Evolutionary conservation across 2,329 filamentous ascomycete species (phyloP).

Genomic region (Fusarium abutilonis): DNA sequence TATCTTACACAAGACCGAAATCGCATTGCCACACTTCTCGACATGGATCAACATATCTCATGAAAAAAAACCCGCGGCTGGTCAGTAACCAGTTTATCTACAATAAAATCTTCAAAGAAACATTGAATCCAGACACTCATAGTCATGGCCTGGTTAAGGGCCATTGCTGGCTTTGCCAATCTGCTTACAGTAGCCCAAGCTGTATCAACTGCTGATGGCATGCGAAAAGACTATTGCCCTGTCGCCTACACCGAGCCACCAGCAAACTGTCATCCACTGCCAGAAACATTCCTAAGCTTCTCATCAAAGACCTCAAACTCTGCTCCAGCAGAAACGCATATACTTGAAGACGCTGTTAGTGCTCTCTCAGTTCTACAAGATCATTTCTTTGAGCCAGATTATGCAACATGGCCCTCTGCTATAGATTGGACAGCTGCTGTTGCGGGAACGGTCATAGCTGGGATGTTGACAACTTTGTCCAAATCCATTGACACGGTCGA

Average conservation of each 20-base stretch:
- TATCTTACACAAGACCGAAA: slow-evolving; percentile 23
- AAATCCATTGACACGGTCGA: slow-evolving; percentile 59
- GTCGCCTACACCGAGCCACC: slow-evolving; percentile 35
- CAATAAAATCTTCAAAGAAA: not conserved
- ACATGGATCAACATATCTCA: slow-evolving; percentile 28
- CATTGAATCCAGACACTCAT: not conserved
- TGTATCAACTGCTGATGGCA: slow-evolving; percentile 18
- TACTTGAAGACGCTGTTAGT: slow-evolving; percentile 63
- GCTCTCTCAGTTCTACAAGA: slow-evolving; percentile 81
- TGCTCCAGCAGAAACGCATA: slow-evolving; percentile 30
- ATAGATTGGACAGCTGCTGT: slow-evolving; percentile 97
- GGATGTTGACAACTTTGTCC: slow-evolving; percentile 76
- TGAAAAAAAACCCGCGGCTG: slow-evolving; percentile 29
- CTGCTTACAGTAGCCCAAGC: slow-evolving; percentile 10
- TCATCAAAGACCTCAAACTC: slow-evolving; percentile 12
- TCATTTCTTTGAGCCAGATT: slow-evolving; percentile 78
- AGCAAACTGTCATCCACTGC: slow-evolving; percentile 32
- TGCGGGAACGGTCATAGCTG: slow-evolving; percentile 80
- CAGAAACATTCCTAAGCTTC: slow-evolving; percentile 39
- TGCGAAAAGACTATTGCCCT: slow-evolving; percentile 37
- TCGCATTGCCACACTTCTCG: slow-evolving; percentile 28
- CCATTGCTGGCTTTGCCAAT: slow-evolving; percentile 21
- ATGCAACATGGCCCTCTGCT: slow-evolving; percentile 82
- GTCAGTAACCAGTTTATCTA: not conserved
- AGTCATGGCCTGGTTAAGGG: slow-evolving; percentile 32